Conservation (phyloP, 2,329 filamentous ascomycete species). For the Colletotrichum filicis region DNA sequence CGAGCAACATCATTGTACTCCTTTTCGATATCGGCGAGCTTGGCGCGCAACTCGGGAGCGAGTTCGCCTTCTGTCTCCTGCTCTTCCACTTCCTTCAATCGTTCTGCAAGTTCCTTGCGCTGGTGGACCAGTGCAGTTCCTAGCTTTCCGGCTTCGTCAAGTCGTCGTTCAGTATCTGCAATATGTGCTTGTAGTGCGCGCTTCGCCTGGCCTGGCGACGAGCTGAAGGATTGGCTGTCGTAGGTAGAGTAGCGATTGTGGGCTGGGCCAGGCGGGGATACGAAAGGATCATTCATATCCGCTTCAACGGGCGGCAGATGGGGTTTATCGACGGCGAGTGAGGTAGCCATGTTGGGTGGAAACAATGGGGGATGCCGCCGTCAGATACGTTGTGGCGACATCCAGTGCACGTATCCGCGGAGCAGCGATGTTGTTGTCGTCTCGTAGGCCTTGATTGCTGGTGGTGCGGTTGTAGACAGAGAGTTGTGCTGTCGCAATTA, state of each 20-base stretch:
- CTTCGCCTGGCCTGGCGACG: conserved; percentile 88
- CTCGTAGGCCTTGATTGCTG: not conserved
- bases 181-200: conserved; percentile 91
- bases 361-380: conserved; percentile 32
- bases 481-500: conserved; percentile 14
- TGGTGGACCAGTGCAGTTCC: conserved; percentile 90
- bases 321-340: conserved; percentile 54
- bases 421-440: not conserved
- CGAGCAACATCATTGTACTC: conserved; percentile 95
- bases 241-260: conserved; percentile 84
- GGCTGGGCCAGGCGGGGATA: conserved; percentile 56
- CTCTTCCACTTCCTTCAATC: conserved; percentile 85
- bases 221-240: conserved; percentile 79
- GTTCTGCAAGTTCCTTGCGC: conserved; percentile 83
- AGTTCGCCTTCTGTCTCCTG: conserved; percentile 81
- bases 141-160: conserved; percentile 90
- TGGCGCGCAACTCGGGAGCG: conserved; percentile 82
- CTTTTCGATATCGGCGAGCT: conserved; percentile 87
- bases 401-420: conserved; percentile 25
- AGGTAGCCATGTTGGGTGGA: conserved; percentile 53
- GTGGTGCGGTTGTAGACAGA: conserved; percentile 12
- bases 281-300: conserved; percentile 66
- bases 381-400: conserved; percentile 30
- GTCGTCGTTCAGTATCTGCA: conserved; percentile 88
- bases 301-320: conserved; percentile 51